Conservation (phyloP, 2,329 filamentous ascomycete species). For the Fusarium sp. region DNA sequence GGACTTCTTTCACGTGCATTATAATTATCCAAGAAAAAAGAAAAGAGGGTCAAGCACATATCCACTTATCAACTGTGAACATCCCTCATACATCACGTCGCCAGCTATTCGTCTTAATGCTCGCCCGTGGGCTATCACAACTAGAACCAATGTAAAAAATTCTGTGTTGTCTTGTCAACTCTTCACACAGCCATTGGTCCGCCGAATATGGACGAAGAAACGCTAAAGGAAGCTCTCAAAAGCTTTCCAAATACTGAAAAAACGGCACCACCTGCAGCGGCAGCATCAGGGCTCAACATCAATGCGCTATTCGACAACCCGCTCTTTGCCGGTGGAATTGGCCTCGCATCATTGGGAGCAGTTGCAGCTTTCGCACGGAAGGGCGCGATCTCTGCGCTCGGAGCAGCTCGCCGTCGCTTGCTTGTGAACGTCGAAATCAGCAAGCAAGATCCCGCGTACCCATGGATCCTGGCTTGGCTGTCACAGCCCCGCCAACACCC, state of each 20-base stretch:
- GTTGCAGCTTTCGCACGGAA: slow-evolving; percentile 84
- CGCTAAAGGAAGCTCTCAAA: slow-evolving; percentile 28
- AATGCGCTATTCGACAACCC: slow-evolving; percentile 74
- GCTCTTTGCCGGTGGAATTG: slow-evolving; percentile 80
- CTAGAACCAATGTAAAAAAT: slow-evolving; percentile 25
- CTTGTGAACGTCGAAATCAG: slow-evolving; percentile 97
- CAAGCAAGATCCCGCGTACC: slow-evolving; percentile 91
- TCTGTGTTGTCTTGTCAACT: slow-evolving; percentile 14
- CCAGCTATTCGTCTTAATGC: slow-evolving; percentile 8
- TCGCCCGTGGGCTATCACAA: not conserved
- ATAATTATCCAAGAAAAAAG: not conserved
- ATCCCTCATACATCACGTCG: not conserved
- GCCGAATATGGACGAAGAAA: slow-evolving; percentile 39
- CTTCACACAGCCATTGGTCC: not conserved
- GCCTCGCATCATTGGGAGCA: slow-evolving; percentile 89
- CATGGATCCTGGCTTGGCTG: slow-evolving; percentile 95
- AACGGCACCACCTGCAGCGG: slow-evolving; percentile 49
- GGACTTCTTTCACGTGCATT: slow-evolving; percentile 33
- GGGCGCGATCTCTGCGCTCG: slow-evolving; percentile 78
- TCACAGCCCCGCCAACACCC: slow-evolving; percentile 79
- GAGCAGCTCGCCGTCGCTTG: slow-evolving; percentile 83
- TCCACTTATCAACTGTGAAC: not conserved
- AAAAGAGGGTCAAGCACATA: slow-evolving; percentile 34
- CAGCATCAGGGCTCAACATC: slow-evolving; percentile 59
- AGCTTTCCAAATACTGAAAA: slow-evolving; percentile 49